phyloP scores from a whole-genome alignment of 1,284 basidiomycete species.

The Somion occarium region DNA sequence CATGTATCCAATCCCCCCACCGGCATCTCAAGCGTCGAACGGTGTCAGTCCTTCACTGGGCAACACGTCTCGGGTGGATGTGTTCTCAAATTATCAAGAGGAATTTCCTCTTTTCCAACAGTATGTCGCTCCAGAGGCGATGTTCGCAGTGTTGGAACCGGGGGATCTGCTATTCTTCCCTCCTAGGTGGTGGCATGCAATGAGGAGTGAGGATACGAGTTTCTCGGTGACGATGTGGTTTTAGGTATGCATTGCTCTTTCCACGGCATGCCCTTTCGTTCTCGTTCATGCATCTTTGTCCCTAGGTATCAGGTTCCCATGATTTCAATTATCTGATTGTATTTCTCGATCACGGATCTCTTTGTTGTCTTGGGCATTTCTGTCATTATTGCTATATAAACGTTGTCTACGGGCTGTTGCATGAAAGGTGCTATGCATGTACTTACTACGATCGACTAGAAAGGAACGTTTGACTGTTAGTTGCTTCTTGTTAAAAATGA shows the following conservation, averaged over 20 bases:
- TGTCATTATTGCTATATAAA: too few relatives aligned
- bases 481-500: too few relatives aligned
- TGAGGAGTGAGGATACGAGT: conserved; percentile 75
- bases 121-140: conserved; percentile 59
- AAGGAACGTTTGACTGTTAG: too few relatives aligned
- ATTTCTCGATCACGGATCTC: too few relatives aligned
- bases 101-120: conserved; percentile 47
- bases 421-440: too few relatives aligned
- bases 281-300: too few relatives aligned
- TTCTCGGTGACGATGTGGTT: conserved; percentile 84
- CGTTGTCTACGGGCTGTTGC: too few relatives aligned
- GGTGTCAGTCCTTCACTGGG: conserved; percentile 39
- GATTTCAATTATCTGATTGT: too few relatives aligned
- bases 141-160: conserved; percentile 62
- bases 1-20: conserved; percentile 52
- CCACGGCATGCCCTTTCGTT: too few relatives aligned
- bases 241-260: conserved; percentile 30
- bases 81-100: conserved; percentile 43
- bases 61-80: conserved; percentile 68
- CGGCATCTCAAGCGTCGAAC: conserved; percentile 27
- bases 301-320: too few relatives aligned
- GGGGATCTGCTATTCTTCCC: conserved; percentile 88
- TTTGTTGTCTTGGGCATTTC: too few relatives aligned
- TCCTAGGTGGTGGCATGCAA: conserved; percentile 91
- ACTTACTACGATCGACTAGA: too few relatives aligned